Base-by-base conservation (phyloP, 2,329 filamentous ascomycete genomes). In the Aotearoamyces nothofagi region DNA sequence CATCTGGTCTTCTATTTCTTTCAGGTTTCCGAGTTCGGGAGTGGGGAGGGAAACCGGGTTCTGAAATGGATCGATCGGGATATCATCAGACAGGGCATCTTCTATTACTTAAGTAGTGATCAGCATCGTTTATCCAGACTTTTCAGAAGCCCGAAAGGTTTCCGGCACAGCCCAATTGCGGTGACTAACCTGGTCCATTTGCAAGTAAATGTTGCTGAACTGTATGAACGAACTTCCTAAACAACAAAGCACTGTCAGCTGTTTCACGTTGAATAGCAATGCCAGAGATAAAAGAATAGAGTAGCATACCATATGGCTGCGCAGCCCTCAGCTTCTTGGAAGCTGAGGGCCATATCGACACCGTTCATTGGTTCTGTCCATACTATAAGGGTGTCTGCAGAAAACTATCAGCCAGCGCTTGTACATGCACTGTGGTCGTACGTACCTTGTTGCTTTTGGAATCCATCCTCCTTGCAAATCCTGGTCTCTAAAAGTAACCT, bases 301-400 rank as follows among this genome's bases (percentile, higher is more conserved):
- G n/a, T 20, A 51, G 59, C 51, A 46, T 57, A 92, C 90, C 90
- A 98, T 53, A 98, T 93, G 38, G 75, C 65, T 12, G 80, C 72
- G 55, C 90, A 98, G 25, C 87, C 90, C 42, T 96, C 90, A 3
- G 86, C 78, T 58, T 98, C 90, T 54, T 98, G 90, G 48, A 98
- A 98, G 51, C 86, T 94, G 38, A 98, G 67, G 24, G 90, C 90
- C 90, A 98, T 96, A 51, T 98, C 90, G 32, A 86, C 74, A 33
- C 79, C 79, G 57, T 76, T 90, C 34, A 51, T 56, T 4, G 74
- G 70, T 51, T 96, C 90, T 22, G 87, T 94, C 90, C 90, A 98
- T 36, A 98, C 86, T 37, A 98, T 96, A 36, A 98, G 69, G 3
- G 90, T 98, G 53, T 96, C 87, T 92, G 31, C 20, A 24, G 11